Evolutionary conservation across 192 early-diverging fungal genomes (phyloP), one percentile per base, ranked within the genome.

Genomic region (Podila clonocystis): DNA sequence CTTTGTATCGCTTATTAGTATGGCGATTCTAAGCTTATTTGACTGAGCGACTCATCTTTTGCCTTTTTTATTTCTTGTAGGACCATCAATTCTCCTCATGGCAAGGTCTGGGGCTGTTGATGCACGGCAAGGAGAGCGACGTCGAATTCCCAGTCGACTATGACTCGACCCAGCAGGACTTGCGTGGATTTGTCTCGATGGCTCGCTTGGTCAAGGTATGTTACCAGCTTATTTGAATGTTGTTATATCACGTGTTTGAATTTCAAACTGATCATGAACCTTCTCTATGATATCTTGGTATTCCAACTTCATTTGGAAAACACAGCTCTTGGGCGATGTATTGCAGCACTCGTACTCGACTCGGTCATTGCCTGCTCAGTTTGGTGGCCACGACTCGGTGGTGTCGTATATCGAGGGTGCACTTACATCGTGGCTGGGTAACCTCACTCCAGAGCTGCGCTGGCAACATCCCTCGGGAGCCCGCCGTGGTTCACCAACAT

Each of bases 281-380:
- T 8, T 29, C n/a, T 28, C 13, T n/a, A 12, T 1, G 9, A 30
- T 33, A 6, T 34, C 50, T 22, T 22, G 4, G 20, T 55, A 9
- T 7, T 55, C 52, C 29, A 0, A 30, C 59, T 60, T 24, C 13
- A 12, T 60, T 8, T 33, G 15, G 2, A 31, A 7, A 26, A 28
- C 26, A 49, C 48, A 79, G 76, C 74, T 82, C 41, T 33, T 82
- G 26, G 73, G 79, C 26, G 70, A 49, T 65, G 79, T 82, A 8
- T 55, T 82, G 2, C 79, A 82, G 48, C 79, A 82, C 13, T 73
- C 73, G n/a, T 82, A 82, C 63, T 82, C 79, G 33, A 73, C 79
- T 5, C 72, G 68, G 45, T 75, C 73, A 4, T 31, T 75, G 29
- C 79, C 68, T 9, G 72, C 79, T 48, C 79, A 79, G 34, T 79